Percentiles rank a stretch among this genome's conserved stretches.
These are phyloP conservation scores for Fraxinus baroniana DNA, from an alignment of 305 asterid genomes.

Conservation along the genomic window DNA sequence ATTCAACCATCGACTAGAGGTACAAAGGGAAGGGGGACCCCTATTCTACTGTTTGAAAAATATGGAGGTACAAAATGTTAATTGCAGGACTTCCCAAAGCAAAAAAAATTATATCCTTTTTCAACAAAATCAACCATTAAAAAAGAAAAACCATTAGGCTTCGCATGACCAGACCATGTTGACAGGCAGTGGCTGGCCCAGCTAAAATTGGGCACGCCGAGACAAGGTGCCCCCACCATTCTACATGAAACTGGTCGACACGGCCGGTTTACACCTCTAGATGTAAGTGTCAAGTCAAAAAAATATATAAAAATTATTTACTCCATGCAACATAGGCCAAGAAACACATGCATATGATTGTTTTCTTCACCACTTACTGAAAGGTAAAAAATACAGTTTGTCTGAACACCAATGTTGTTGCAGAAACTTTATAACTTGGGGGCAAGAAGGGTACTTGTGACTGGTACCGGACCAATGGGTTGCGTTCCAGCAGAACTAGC, in stretches of 20 bases:
- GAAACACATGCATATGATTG: background rate
- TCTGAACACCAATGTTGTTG: background rate
- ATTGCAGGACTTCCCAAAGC: background rate
- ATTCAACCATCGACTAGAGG: background rate
- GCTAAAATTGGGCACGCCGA: background rate
- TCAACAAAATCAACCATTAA: background rate
- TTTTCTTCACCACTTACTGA: background rate
- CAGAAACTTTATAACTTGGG: conserved; percentile 46
- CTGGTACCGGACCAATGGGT: conserved; percentile 60
- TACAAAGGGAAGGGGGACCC: background rate
- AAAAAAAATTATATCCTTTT: background rate
- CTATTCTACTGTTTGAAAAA: background rate
- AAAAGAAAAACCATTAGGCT: background rate
- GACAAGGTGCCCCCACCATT: background rate
- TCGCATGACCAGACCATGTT: background rate
- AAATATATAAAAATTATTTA: background rate
- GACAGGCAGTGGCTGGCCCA: background rate
- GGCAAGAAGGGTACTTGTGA: conserved; percentile 47
- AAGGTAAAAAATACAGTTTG: background rate
- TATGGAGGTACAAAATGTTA: background rate
- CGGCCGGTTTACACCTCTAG: background rate
- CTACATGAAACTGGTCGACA: background rate
- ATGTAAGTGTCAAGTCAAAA: background rate
- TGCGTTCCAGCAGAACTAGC: conserved; percentile 65
- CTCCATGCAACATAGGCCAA: background rate